Percentiles rank a stretch among this genome's conserved stretches.
These are phyloP conservation scores for Brasilioporus rufonigricans DNA, from an alignment of 768 basidiomycete species.

Conservation along the genomic window DNA sequence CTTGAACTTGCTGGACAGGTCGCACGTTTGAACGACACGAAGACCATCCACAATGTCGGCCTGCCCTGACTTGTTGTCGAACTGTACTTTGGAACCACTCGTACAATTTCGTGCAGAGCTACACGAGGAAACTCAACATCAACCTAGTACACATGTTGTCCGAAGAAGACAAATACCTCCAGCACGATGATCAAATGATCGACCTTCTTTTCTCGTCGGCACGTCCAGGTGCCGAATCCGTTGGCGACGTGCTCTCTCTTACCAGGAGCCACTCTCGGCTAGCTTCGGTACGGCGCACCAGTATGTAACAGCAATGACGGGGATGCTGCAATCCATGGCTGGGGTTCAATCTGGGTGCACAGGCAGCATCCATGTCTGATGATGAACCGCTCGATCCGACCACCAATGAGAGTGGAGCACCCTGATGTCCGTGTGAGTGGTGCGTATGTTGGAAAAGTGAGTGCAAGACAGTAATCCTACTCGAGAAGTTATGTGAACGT, in stretches of 20 bases:
- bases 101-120: slow-evolving; percentile 95
- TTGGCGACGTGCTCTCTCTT: slow-evolving; percentile 42
- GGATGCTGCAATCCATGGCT: slow-evolving; percentile 84
- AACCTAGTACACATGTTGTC: not conserved
- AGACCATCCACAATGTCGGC: slow-evolving; percentile 86
- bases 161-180: slow-evolving; percentile 68
- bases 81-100: slow-evolving; percentile 78
- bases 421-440: slow-evolving; percentile 35
- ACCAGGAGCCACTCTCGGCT: slow-evolving; percentile 65
- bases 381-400: slow-evolving; percentile 19
- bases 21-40: slow-evolving; percentile 86
- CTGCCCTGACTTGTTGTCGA: slow-evolving; percentile 60
- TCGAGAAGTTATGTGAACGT: slow-evolving; percentile 89
- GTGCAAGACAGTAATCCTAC: slow-evolving; percentile 63
- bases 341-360: slow-evolving; percentile 71
- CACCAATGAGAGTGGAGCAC: slow-evolving; percentile 13
- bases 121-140: not conserved
- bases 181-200: slow-evolving; percentile 83
- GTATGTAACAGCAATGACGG: slow-evolving; percentile 83
- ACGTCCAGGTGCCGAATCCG: slow-evolving; percentile 62
- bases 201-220: slow-evolving; percentile 88
- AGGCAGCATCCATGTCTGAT: slow-evolving; percentile 57
- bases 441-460: slow-evolving; percentile 59
- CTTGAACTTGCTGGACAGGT: slow-evolving; percentile 75
- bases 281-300: slow-evolving; percentile 80